Evolutionary conservation across 2,329 filamentous ascomycete genomes (phyloP), one percentile per base, ranked within the genome.

Genomic region (Gnomoniopsis smithogilvyi): DNA sequence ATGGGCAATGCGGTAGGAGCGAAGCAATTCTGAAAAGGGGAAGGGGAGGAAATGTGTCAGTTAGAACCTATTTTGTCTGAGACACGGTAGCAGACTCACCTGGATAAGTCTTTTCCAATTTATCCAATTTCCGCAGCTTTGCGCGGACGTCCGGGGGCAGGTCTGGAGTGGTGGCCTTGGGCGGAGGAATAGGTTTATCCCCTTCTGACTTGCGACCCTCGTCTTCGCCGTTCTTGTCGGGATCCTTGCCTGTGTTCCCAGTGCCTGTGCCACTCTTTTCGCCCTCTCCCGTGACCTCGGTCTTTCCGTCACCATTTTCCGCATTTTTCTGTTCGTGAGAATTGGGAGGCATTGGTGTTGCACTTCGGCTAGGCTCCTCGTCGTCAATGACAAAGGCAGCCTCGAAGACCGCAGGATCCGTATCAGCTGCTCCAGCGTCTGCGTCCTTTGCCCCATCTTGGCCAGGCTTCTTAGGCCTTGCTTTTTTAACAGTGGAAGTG

Each of bases 1-100:
- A 76, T 99, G 94, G 19, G 95, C 95, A 64, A 93, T 88, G 62
- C 92, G 86, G 74, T 99, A 99, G 10, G 94, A 96, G 58, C 92
- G 89, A 52, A 98, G 80, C 1, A 99, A 80, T 68, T 98, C 94
- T 92, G 56, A n/a, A n/a, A n/a, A n/a, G n/a, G n/a, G n/a, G n/a
- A n/a, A n/a, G n/a, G n/a, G n/a, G 41, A 17, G 21, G 45, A 50
- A 48, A 17, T 12, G 33, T 60, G 41, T 17, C 45, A 58, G 56
- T 33, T 56, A 21, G 26, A 34, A 15, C 11, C 34, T 50, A 48
- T 64, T 52, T 63, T 59, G 38, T 34, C 33, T 47, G 2, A 46
- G 47, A 51, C 49, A 43, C 48, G 47, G 21, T 34, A 17, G 26
- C 24, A 58, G 59, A 63, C 73, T 47, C 79, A 93, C 91, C 91